These are phyloP conservation scores for Pyrus betulifolia DNA, from an alignment of 306 rosid species.

Conservation along the genomic window DNA sequence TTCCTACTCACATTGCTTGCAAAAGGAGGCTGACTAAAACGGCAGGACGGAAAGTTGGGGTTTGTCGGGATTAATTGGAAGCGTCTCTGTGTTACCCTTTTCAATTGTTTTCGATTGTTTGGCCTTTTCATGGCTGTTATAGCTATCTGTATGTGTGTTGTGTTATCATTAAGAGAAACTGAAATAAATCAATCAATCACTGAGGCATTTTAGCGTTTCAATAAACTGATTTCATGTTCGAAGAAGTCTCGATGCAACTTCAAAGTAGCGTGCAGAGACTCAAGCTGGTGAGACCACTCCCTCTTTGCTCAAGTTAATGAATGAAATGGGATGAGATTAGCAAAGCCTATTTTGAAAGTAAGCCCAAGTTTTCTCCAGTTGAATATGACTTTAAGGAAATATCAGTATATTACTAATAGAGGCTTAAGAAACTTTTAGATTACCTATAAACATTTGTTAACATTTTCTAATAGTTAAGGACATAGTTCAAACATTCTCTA, in stretches of 20 bases:
- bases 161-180: not conserved
- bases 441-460: too few relatives aligned
- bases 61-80: not conserved
- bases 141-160: not conserved
- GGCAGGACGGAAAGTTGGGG: not conserved
- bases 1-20: conserved; percentile 64
- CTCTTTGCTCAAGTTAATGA: too few relatives aligned
- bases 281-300: too few relatives aligned
- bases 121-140: conserved; percentile 2
- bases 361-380: too few relatives aligned
- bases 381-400: too few relatives aligned
- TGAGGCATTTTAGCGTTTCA: conserved; percentile 1
- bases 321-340: too few relatives aligned
- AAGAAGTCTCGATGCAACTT: too few relatives aligned
- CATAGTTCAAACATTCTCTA: not conserved
- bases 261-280: too few relatives aligned
- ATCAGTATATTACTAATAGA: not conserved
- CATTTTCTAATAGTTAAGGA: not conserved
- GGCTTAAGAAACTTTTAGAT: too few relatives aligned
- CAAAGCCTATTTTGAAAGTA: too few relatives aligned
- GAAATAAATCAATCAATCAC: conserved; percentile 2
- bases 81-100: not conserved
- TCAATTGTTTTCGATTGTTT: not conserved
- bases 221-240: not conserved
- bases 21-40: conserved; percentile 30